Evolutionary conservation across 176 grass and related monocot species (phyloP), one percentile per base, ranked within the genome.

Genomic region (Oryza brachyantha): DNA sequence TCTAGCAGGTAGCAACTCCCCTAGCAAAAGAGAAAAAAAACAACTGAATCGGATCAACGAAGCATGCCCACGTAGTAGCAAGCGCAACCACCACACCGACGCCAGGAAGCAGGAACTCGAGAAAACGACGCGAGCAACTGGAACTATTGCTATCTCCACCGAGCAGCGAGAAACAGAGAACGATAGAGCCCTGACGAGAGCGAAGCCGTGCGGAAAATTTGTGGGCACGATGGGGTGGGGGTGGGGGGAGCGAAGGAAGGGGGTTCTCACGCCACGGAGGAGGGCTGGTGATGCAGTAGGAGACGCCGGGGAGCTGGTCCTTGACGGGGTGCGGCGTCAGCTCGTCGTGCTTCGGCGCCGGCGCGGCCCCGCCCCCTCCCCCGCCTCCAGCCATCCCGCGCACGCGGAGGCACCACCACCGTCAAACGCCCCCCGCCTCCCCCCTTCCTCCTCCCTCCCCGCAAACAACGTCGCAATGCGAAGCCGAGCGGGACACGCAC

Each of bases 281-380:
- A 63, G 96, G 96, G 39, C 96, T 99, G 58, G 84, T 99, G 92
- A 99, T 96, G 81, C 96, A 99, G 79, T 91, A 99, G 57, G 96
- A 96, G 55, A 99, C 86, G 28, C 85, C 77, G 12, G 84, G 78
- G 24, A 99, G 88, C 84, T 99, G 96, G 75, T 96, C 96, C 80
- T 86, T 99, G 71, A 99, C 96, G 2, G 92, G 88, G 82, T 99
- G 96, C 37, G 92, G 96, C 84, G 90, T 77, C 74, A 99, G 82
- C 61, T 96, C 96, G 40, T 99, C 96, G 34, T 93, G 96, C 92
- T 99, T 99, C 75, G 92, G 94, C 38, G 79, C 84, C 50, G 86
- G 72, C 68, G 26, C 92, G 84, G 61, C 96, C 31, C 92, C 88
- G 2, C 78, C 82, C 25, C 88, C 86, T 16, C 79, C 86, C 0